These are phyloP conservation scores for Naganishia randhawae DNA, from an alignment of 768 basidiomycete species.

Conservation along the genomic window DNA sequence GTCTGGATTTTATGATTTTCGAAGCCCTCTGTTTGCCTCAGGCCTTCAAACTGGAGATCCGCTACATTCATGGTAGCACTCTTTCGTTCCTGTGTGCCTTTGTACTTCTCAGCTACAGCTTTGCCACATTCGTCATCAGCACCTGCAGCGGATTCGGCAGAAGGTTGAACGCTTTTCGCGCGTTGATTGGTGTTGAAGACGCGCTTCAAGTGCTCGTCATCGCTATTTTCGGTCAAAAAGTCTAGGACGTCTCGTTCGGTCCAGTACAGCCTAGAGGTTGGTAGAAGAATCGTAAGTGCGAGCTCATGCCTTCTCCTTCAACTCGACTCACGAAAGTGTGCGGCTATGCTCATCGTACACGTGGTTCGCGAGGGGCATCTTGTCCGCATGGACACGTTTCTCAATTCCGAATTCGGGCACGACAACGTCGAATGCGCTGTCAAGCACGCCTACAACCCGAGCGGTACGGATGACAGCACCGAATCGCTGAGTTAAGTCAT, in stretches of 20 bases:
- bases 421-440: slow-evolving; percentile 93
- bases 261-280: slow-evolving; percentile 76
- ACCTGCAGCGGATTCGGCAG: slow-evolving; percentile 77
- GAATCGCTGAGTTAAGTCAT: slow-evolving; percentile 88
- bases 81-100: slow-evolving; percentile 61
- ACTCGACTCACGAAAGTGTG: slow-evolving; percentile 56
- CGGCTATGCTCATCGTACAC: slow-evolving; percentile 94
- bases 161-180: slow-evolving; percentile 69
- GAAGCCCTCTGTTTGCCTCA: slow-evolving; percentile 47
- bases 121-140: slow-evolving; percentile 80
- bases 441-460: slow-evolving; percentile 92
- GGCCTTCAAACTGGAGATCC: slow-evolving; percentile 69
- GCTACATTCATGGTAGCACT: slow-evolving; percentile 73
- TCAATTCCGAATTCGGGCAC: slow-evolving; percentile 97
- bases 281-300: background rate
- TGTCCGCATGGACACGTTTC: slow-evolving; percentile 96
- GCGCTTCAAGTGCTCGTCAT: slow-evolving; percentile 92
- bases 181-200: slow-evolving; percentile 57
- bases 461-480: slow-evolving; percentile 93
- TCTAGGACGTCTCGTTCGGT: slow-evolving; percentile 87
- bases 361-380: slow-evolving; percentile 98
- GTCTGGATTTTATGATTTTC: slow-evolving; percentile 90
- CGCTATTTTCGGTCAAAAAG: slow-evolving; percentile 91
- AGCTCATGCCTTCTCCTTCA: background rate
- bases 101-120: slow-evolving; percentile 62